Conservation (phyloP, 371 early-diverging fungal genomes). For the Actinomucor elegans region DNA sequence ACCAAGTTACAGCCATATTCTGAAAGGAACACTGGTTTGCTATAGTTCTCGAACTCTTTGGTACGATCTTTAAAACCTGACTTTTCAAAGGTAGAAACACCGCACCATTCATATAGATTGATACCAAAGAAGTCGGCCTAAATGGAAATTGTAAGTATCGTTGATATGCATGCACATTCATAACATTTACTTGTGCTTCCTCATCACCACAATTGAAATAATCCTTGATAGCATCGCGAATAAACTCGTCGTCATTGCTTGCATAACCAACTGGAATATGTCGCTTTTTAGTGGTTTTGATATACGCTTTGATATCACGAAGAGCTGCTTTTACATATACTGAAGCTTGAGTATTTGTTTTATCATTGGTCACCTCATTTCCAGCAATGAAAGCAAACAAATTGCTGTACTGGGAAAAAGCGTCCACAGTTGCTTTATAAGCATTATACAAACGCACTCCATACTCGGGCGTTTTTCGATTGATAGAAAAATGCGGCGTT, state of each 20-base stretch:
- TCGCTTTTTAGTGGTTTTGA: slow-evolving; percentile 40
- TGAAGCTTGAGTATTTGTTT: slow-evolving; percentile 64
- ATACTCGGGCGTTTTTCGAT: slow-evolving; percentile 70
- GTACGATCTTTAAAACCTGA: slow-evolving; percentile 65
- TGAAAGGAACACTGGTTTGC: slow-evolving; percentile 63
- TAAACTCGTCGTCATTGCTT: slow-evolving; percentile 73
- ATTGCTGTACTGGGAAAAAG: slow-evolving; percentile 66
- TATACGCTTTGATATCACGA: slow-evolving; percentile 70
- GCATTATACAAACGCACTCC: slow-evolving; percentile 54
- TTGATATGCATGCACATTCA: background rate
- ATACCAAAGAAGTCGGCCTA: slow-evolving; percentile 76
- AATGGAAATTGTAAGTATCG: background rate
- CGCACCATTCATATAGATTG: slow-evolving; percentile 73
- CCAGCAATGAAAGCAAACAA: slow-evolving; percentile 77
- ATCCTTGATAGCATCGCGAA: slow-evolving; percentile 65
- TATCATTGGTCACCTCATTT: slow-evolving; percentile 79
- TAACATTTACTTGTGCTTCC: slow-evolving; percentile 41
- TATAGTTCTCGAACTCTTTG: slow-evolving; percentile 50
- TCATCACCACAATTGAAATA: slow-evolving; percentile 78
- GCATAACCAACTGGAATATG: slow-evolving; percentile 81
- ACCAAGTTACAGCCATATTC: slow-evolving; percentile 69
- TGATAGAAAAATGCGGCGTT: slow-evolving; percentile 62
- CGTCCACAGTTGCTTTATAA: slow-evolving; percentile 63
- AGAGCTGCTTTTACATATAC: slow-evolving; percentile 74
- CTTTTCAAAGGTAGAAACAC: slow-evolving; percentile 48